phyloP scores from a whole-genome alignment of 176 grass and related monocot species.

The Triticum monococcum region DNA sequence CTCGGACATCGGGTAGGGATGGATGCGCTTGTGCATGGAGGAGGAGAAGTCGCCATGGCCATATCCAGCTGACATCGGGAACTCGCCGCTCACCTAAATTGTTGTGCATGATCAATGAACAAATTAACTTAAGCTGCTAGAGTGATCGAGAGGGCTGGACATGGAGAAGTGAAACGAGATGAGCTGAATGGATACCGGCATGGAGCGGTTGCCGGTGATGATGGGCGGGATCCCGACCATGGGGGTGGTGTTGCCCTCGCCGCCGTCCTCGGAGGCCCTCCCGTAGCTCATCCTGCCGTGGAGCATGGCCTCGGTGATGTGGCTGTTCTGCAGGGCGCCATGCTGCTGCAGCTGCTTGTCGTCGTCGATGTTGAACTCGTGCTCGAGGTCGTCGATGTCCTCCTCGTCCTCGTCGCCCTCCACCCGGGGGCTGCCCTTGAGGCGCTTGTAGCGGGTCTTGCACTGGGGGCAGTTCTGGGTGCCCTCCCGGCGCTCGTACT shows the following conservation, averaged over 20 bases:
- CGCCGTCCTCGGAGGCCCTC: conserved; percentile 62
- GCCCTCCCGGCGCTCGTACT: conserved; percentile 95
- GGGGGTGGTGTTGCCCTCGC: conserved; percentile 53
- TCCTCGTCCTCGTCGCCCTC: conserved; percentile 87
- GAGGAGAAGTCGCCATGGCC: conserved; percentile 64
- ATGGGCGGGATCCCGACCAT: conserved; percentile 62
- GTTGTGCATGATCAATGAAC: not conserved
- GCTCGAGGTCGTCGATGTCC: conserved; percentile 88
- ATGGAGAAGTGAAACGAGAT: not conserved
- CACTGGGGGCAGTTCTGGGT: conserved; percentile 96
- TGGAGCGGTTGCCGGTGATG: conserved; percentile 81
- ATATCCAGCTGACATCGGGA: conserved; percentile 50
- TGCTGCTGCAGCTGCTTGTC: conserved; percentile 44
- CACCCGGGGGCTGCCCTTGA: conserved; percentile 93
- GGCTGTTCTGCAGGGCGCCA: conserved; percentile 34
- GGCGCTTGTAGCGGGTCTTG: conserved; percentile 98
- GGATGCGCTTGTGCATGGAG: conserved; percentile 89
- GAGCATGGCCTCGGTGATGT: conserved; percentile 94
- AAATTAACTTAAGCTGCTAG: not conserved
- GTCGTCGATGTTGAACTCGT: conserved; percentile 93
- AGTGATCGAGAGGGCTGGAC: too few relatives aligned
- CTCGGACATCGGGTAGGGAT: conserved; percentile 91
- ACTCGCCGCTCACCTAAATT: conserved; percentile 84
- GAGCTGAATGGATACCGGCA: conserved; percentile 39
- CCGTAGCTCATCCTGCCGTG: conserved; percentile 94